Evolutionary conservation across 2,329 filamentous ascomycete genomes (phyloP), one percentile per base, ranked within the genome.

Genomic region (Mycocentrospora acerina): DNA sequence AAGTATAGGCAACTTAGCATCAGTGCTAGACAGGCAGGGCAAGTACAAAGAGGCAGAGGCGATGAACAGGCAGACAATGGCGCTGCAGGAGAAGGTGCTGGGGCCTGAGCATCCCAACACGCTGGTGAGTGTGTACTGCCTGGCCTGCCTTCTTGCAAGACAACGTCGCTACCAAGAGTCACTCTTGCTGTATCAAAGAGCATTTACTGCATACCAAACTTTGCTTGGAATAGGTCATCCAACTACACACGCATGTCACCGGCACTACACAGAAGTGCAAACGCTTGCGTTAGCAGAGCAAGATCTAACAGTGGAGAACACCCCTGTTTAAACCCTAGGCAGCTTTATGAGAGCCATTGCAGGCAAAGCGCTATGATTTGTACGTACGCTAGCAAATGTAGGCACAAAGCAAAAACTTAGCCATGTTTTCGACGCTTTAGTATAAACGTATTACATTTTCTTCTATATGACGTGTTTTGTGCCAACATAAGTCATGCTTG

Each of bases 91-190:
- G 29, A n/a, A 19, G 16, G 17, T 19, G 12, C 28, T 42, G 15
- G 29, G 29, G 10, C 11, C 9, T 17, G 32, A 43, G 11, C 40
- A 43, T 31, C 40, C 36, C 7, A 10, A 35, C 25, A 43, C 40
- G 35, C 40, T 43, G 29, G 35, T 25, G 25, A 43, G 40, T 25
- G 35, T 43, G 25, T 14, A 27, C 8, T 40, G 36, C 18, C 35
- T 40, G n/a, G 37, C 27, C 13, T 15, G 14, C 14, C 27, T 29
- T 7, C 27, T 29, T 29, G 30, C 30, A 19, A 32, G 13, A 7
- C 30, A 16, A 19, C 30, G 30, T 32, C 9, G 16, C 17, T 32
- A 32, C 17, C 10, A 9, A 7, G 30, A 32, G 18, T 32, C 30
- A 8, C 14, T 22, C 18, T 7, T 14, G 7, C 30, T 32, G 18